Base-by-base conservation (phyloP, 306 rosid genomes). In the Erythrophleum fordii region DNA sequence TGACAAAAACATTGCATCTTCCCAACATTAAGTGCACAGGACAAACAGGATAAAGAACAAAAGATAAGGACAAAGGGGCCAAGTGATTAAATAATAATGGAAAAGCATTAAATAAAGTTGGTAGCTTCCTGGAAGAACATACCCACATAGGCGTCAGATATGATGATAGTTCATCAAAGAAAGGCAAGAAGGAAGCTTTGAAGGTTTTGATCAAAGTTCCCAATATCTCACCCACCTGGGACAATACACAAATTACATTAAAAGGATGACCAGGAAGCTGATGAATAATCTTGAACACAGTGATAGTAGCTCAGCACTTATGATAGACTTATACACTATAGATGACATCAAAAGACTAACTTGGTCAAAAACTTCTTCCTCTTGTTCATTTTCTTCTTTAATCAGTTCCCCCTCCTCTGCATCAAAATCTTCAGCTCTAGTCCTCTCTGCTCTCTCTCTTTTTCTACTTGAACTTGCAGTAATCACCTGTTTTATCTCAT, bases 81-180 rank as follows among this genome's bases (percentile, higher is more conserved):
- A 59, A 59, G 8, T 59, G 35, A 11, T 23, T 25, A 58, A 9
- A 22, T 20, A 56, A 56, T 9, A 56, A 10, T 23, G 11, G 13
- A 22, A 56, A 22, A 56, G 35, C 64, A 58, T 11, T 58, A 58
- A 26, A 48, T 11, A 77, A 29, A 39, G 35, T 35, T 20, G 52
- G 48, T 13, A 44, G 75, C 71, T 65, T 77, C 52, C 37, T 26
- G 23, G 13, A 25, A 37, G 71, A 79, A 92, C 99, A 86, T 88
- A 96, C 99, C 99, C 99, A 96, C 99, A 96, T 96, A 87, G 99
- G 99, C 23, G 98, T 96, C 82, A 96, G 72, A 92, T 96, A 96
- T 17, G 99, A 89, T 53, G 99, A 87, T 71, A 96, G 87, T 81
- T 88, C 95, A 39, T 96, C 97, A 75, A 96, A 96, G 89, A 96